A percentile compares a stretch with the other conserved stretches of the same genome.
phyloP scores from a whole-genome alignment of 257 asterid species.

The Marsdenia floribunda region DNA sequence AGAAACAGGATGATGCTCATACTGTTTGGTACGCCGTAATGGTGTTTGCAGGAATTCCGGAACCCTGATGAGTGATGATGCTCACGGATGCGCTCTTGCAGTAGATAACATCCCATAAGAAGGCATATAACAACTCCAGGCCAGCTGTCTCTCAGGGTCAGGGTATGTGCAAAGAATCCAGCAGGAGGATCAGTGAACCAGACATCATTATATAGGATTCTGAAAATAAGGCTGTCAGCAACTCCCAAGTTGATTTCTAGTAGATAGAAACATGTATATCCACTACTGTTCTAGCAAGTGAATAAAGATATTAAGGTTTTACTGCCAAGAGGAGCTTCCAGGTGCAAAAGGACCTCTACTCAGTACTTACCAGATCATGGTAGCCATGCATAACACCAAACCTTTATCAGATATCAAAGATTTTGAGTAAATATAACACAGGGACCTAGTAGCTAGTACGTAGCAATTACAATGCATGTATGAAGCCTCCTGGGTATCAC shows the following conservation, averaged over 20 bases:
- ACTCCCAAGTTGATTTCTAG: too few species aligned
- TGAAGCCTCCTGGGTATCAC: not conserved
- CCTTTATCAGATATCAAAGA: too few species aligned
- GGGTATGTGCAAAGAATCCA: conserved; percentile 51
- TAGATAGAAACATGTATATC: not conserved
- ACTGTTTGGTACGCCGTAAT: conserved; percentile 85
- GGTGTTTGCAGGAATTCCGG: conserved; percentile 74
- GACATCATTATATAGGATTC: conserved; percentile 40
- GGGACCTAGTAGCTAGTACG: too few species aligned
- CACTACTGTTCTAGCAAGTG: not conserved
- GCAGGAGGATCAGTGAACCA: conserved; percentile 73
- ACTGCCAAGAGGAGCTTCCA: not conserved
- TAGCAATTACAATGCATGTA: not conserved
- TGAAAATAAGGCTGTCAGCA: not conserved
- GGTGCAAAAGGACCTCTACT: not conserved
- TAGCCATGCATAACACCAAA: not conserved
- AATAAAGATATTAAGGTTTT: too few species aligned
- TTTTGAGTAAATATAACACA: too few species aligned
- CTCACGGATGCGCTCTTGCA: conserved; percentile 89
- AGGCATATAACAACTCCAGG: conserved; percentile 60
- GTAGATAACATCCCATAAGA: conserved; percentile 66
- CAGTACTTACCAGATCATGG: not conserved
- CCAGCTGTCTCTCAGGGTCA: conserved; percentile 52
- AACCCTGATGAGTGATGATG: conserved; percentile 88
- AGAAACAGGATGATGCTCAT: conserved; percentile 67